Percentiles rank a stretch among this genome's conserved stretches.
Conservation (phyloP, 352 stramenopile species). For the Thraustochytrium sp. region DNA sequence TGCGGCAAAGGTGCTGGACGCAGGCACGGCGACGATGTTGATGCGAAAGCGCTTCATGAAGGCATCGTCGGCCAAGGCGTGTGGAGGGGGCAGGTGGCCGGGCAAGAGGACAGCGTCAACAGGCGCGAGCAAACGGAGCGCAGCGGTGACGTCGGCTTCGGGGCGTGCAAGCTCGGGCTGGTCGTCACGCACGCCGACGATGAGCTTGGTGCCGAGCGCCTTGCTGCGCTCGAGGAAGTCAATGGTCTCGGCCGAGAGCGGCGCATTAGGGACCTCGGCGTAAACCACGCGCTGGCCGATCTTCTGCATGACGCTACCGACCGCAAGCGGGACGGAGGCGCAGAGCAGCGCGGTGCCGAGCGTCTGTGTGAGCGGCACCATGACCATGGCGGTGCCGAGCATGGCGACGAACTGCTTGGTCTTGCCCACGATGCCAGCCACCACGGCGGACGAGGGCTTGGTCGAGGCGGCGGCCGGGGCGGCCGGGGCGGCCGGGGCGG, state of each 20-base stretch:
- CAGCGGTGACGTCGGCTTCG: not conserved
- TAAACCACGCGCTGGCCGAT: not conserved
- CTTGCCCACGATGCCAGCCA: slow-evolving; percentile 39
- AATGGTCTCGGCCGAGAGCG: not conserved
- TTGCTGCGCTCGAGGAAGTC: not conserved
- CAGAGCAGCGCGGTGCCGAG: slow-evolving; percentile 7
- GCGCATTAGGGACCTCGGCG: not conserved
- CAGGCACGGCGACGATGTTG: slow-evolving; percentile 15
- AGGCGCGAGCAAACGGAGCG: not conserved
- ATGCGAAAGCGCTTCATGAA: slow-evolving; percentile 8
- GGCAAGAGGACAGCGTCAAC: not conserved
- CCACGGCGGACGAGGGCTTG: slow-evolving; percentile 12
- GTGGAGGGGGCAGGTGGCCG: not conserved
- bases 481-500: not conserved
- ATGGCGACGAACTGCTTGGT: slow-evolving; percentile 39
- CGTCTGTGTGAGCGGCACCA: slow-evolving; percentile 1
- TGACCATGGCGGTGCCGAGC: slow-evolving; percentile 21
- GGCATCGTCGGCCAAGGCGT: not conserved
- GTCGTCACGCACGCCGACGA: not conserved
- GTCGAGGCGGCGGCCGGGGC: not conserved
- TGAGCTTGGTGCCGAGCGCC: not conserved
- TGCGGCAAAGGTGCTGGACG: slow-evolving; percentile 5
- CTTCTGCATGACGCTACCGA: slow-evolving; percentile 34
- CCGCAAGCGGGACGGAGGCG: slow-evolving; percentile 23
- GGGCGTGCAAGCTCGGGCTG: not conserved